Conservation (phyloP, 768 basidiomycete species). For the Mycena polygramma region DNA sequence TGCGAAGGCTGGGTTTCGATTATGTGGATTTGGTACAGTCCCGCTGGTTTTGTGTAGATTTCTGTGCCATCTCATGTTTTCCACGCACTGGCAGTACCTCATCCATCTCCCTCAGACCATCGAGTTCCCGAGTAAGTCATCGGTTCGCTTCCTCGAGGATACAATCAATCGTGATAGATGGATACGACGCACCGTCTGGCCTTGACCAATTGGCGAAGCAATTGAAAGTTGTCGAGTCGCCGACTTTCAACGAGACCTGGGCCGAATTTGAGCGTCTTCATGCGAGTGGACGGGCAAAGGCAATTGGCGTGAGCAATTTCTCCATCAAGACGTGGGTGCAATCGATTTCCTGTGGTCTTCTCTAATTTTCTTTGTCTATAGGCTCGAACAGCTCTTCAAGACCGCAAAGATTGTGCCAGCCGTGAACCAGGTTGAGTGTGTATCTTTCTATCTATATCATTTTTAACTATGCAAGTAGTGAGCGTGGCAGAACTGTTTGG, state of each 20-base stretch:
- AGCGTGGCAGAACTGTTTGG: conserved; percentile 12
- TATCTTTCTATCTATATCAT: background rate
- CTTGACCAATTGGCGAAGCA: conserved; percentile 48
- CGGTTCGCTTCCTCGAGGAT: too few relatives aligned
- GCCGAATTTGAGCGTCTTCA: conserved; percentile 64
- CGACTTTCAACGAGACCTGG: conserved; percentile 61
- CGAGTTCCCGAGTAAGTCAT: conserved; percentile 46
- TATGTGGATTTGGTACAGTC: conserved; percentile 62
- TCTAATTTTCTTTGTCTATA: conserved; percentile 28
- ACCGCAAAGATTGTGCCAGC: conserved; percentile 60
- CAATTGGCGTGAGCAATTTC: conserved; percentile 74
- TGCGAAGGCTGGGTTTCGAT: conserved; percentile 54
- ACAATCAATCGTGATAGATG: conserved; percentile 12
- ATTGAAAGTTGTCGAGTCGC: conserved; percentile 45
- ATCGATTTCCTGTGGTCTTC: background rate
- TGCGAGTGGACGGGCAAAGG: conserved; percentile 59
- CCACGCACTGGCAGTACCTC: conserved; percentile 56
- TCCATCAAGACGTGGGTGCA: conserved; percentile 63
- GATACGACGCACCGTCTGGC: conserved; percentile 42
- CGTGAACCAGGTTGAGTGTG: conserved; percentile 64
- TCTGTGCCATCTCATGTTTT: background rate
- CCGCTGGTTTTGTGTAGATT: background rate
- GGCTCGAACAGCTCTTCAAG: conserved; percentile 55
- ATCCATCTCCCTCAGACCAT: conserved; percentile 64
- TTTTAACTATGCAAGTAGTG: background rate